Base-by-base conservation (phyloP, 208 protist species). In the Crithidia acanthocephali region DNA sequence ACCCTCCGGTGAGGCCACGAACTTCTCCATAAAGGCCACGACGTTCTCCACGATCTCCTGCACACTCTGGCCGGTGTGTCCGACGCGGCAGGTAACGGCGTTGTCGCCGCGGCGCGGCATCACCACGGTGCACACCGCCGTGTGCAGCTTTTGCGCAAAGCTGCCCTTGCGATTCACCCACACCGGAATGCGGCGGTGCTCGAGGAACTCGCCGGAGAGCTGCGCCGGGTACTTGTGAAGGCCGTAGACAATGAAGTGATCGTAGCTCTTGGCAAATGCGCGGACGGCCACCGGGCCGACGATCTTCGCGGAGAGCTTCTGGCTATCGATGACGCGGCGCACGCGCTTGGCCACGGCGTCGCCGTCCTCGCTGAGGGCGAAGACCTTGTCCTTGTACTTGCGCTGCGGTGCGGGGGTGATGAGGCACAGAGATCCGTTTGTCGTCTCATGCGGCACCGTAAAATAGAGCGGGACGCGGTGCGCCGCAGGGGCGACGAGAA, bases 391-490 rank as follows among this genome's bases (percentile, higher is more conserved):
- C 78, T 95, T 92, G 76, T 84, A 96, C 55, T 82, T 68, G 22
- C 77, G 76, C 82, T 95, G 85, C 22, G 92, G 89, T 15, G 92
- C 76, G 11, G 81, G 80, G 11, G 92, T 96, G 61, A 96, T 85
- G 62, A 96, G 47, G 79, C 92, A 96, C 55, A 96, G 84, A 20
- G 77, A 85, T 23, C 92, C 92, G 47, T 59, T 70, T 37, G 84
- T 66, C 20, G 87, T 76, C 52, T 90, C 85, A 70, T 95, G 75
- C 10, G 92, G 92, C 50, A 95, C 61, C 25, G 64, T 51, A 28
- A 95, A 86, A 68, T 94, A 97, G 22, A 95, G 72, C 15, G 92
- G 92, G 35, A 97, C 92, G 57, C 92, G 89, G 64, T 97, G 89
- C 25, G 86, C 79, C 0, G 62, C 55, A 2, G 92, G 89, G 25